Evolutionary conservation across 2,329 filamentous ascomycete genomes (phyloP).

Genomic region (Diaporthe vaccinii): DNA sequence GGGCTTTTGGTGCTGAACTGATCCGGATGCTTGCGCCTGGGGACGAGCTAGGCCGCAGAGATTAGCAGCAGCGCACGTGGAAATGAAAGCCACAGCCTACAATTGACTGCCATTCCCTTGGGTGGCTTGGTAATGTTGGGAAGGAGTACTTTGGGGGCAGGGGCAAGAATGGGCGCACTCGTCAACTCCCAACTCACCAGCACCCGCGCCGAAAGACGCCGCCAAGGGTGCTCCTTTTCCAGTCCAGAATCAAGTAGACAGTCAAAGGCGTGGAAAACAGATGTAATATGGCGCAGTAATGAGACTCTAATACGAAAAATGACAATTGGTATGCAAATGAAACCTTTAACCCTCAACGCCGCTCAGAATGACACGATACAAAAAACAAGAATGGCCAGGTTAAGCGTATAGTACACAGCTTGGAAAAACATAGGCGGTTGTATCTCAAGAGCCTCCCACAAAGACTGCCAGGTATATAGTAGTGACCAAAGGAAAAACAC

Average conservation of each 20-base stretch:
- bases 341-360: slow-evolving; percentile 9
- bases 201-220: too few species aligned
- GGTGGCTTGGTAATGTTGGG: too few species aligned
- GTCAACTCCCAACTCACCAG: too few species aligned
- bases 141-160: too few species aligned
- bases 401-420: background rate
- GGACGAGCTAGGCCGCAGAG: background rate
- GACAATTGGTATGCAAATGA: slow-evolving; percentile 17
- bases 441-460: background rate
- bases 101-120: too few species aligned
- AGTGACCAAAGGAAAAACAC: background rate
- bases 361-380: background rate
- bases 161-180: too few species aligned
- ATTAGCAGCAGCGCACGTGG: background rate
- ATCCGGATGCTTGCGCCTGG: background rate
- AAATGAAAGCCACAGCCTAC: background rate
- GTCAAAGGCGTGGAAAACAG: too few species aligned
- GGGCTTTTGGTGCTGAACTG: background rate
- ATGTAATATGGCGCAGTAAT: background rate
- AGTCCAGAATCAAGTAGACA: background rate
- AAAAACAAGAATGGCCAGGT: background rate
- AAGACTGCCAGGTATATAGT: slow-evolving; percentile 9
- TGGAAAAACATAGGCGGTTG: background rate
- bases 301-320: slow-evolving; percentile 1
- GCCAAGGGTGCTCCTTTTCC: too few species aligned